A percentile compares a stretch with the other conserved stretches of the same genome.
phyloP scores from a whole-genome alignment of 2,329 filamentous ascomycete species.

The Aureobasidium sp. region DNA sequence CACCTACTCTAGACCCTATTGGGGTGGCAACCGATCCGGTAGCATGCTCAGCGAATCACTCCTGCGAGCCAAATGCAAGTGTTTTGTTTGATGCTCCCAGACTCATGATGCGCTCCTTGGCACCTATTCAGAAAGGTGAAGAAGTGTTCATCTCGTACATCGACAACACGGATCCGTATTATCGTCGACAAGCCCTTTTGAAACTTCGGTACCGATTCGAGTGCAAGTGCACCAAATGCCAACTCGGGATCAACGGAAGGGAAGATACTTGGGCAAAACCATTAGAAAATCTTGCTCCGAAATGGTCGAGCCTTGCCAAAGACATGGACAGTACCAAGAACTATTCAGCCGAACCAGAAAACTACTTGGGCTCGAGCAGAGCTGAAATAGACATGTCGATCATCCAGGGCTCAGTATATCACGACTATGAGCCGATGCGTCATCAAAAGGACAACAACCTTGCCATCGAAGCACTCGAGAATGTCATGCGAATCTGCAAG shows the following conservation, averaged over 20 bases:
- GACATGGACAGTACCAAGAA: slow-evolving; percentile 20
- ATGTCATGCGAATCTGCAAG: slow-evolving; percentile 25
- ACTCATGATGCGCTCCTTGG: slow-evolving; percentile 46
- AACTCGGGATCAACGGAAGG: slow-evolving; percentile 26
- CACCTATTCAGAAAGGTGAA: slow-evolving; percentile 46
- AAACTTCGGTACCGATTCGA: slow-evolving; percentile 51
- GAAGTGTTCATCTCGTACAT: slow-evolving; percentile 58
- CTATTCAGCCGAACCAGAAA: slow-evolving; percentile 3
- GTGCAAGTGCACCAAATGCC: slow-evolving; percentile 50
- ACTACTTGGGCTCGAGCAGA: slow-evolving; percentile 2
- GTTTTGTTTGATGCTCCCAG: slow-evolving; percentile 50
- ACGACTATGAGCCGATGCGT: not conserved
- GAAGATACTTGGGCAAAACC: slow-evolving; percentile 38
- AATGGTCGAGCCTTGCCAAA: slow-evolving; percentile 21
- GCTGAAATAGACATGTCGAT: slow-evolving; percentile 22
- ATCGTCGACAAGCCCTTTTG: slow-evolving; percentile 47
- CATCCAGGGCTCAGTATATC: slow-evolving; percentile 23
- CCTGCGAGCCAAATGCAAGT: slow-evolving; percentile 53
- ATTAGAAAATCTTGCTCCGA: slow-evolving; percentile 20
- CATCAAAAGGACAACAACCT: slow-evolving; percentile 22
- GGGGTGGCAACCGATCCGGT: slow-evolving; percentile 54
- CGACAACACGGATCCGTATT: slow-evolving; percentile 47
- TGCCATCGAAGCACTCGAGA: slow-evolving; percentile 20
- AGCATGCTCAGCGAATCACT: slow-evolving; percentile 53
- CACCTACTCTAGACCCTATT: slow-evolving; percentile 49